A percentile compares a stretch with the other conserved stretches of the same genome.
phyloP scores from a whole-genome alignment of 164 flowering plant genomes.

The Berberis vulgaris region DNA sequence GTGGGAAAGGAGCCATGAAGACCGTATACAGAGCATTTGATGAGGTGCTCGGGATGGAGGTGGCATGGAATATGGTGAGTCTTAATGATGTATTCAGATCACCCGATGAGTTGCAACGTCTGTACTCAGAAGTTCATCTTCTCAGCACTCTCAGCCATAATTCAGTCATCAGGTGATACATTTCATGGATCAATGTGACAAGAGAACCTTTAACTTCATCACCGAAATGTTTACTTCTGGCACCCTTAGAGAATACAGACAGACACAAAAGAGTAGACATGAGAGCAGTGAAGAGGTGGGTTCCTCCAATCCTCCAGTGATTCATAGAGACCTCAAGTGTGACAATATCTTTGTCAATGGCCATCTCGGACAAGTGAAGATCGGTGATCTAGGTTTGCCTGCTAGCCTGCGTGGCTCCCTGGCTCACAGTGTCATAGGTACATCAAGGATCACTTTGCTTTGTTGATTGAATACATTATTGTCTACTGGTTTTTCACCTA shows the following conservation, averaged over 20 bases:
- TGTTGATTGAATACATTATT: no score
- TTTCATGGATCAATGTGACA: constrained; percentile 64
- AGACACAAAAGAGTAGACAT: constrained; percentile 53
- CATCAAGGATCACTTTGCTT: no score
- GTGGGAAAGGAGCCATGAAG: constrained; percentile 89
- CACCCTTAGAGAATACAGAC: constrained; percentile 66
- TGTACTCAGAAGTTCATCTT: constrained; percentile 85
- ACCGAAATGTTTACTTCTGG: constrained; percentile 96
- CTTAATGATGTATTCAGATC: constrained; percentile 51
- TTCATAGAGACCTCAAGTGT: constrained; percentile 93
- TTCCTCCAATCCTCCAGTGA: constrained; percentile 90
- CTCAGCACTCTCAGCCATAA: constrained; percentile 72
- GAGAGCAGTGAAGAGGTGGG: constrained; percentile 80
- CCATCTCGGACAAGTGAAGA: no score
- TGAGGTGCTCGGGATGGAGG: constrained; percentile 74
- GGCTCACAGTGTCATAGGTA: no score
- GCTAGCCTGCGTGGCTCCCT: no score
- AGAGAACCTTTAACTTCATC: constrained; percentile 81
- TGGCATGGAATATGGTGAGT: constrained; percentile 82
- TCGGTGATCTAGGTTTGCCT: no score
- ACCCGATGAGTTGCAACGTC: constrained; percentile 61
- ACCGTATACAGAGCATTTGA: constrained; percentile 80
- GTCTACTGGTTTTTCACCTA: no score
- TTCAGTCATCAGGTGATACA: constrained; percentile 48
- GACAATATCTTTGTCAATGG: no score